Conservation (phyloP, 805 yeast genomes). For the Saccharomycopsis oosterbeekiorum region DNA sequence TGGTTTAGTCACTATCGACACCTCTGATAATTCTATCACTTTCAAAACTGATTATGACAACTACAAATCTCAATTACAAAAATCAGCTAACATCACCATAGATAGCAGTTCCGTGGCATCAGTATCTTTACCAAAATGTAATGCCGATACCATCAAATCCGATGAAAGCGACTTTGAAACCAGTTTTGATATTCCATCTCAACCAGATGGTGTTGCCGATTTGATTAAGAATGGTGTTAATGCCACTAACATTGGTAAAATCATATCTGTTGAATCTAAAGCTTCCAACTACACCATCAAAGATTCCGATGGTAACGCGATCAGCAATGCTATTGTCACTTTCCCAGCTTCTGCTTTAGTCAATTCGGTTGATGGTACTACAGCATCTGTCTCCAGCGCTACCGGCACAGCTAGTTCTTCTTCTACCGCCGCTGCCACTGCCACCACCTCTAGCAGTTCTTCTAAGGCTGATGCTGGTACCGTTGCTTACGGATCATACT, state of each 20-base stretch:
- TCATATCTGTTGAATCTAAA: slow-evolving; percentile 31
- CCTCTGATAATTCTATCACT: slow-evolving; percentile 31
- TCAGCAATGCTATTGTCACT: slow-evolving; percentile 30
- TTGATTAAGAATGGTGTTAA: slow-evolving; percentile 41
- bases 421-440: slow-evolving; percentile 17
- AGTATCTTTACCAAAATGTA: slow-evolving; percentile 30
- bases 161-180: slow-evolving; percentile 35
- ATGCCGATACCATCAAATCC: slow-evolving; percentile 28
- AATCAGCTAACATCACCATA: slow-evolving; percentile 28
- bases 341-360: slow-evolving; percentile 29
- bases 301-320: slow-evolving; percentile 27
- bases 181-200: slow-evolving; percentile 38
- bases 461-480: slow-evolving; percentile 24
- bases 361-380: slow-evolving; percentile 23
- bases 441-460: slow-evolving; percentile 17
- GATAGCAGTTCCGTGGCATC: slow-evolving; percentile 30
- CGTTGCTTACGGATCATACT: slow-evolving; percentile 14
- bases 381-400: slow-evolving; percentile 17
- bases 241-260: slow-evolving; percentile 34
- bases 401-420: slow-evolving; percentile 18
- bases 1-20: slow-evolving; percentile 56
- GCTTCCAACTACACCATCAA: slow-evolving; percentile 33
- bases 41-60: slow-evolving; percentile 41
- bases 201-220: slow-evolving; percentile 33
- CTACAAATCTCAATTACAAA: slow-evolving; percentile 34